Percentiles rank a stretch among this genome's conserved stretches.
These are phyloP conservation scores for Heimioporus sp. DNA, from an alignment of 768 basidiomycete species.

Conservation along the genomic window DNA sequence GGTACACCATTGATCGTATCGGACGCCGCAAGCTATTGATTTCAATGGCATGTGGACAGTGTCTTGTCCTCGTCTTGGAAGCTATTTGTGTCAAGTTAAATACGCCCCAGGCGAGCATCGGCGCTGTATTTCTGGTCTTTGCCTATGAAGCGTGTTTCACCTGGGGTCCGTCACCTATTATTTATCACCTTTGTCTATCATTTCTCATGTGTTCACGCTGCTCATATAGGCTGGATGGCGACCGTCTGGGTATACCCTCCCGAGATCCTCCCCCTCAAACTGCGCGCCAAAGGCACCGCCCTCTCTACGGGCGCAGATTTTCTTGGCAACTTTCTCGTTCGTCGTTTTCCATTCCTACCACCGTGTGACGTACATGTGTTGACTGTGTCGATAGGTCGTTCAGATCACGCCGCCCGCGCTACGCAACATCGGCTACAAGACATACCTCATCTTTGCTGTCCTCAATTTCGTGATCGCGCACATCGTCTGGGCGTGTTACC, in stretches of 20 bases:
- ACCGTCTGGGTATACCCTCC: slow-evolving; percentile 10
- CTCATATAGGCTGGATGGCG: slow-evolving; percentile 3
- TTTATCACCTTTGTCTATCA: too few species aligned
- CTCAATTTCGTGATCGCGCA: slow-evolving; percentile 3
- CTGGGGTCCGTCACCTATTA: not conserved
- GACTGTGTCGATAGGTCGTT: not conserved
- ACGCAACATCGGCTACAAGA: slow-evolving; percentile 10
- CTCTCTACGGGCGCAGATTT: slow-evolving; percentile 4
- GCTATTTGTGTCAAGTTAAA: slow-evolving; percentile 7
- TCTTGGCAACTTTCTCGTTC: slow-evolving; percentile 6
- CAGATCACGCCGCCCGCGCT: slow-evolving; percentile 9
- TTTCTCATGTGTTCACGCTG: too few species aligned
- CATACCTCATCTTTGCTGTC: slow-evolving; percentile 4
- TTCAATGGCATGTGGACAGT: slow-evolving; percentile 8
- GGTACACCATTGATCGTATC: slow-evolving; percentile 6
- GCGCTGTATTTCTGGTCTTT: slow-evolving; percentile 9
- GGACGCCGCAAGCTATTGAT: slow-evolving; percentile 10
- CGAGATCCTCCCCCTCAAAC: slow-evolving; percentile 7
- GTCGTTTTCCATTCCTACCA: not conserved
- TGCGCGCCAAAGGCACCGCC: slow-evolving; percentile 5
- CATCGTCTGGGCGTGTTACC: slow-evolving; percentile 4
- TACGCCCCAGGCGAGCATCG: not conserved
- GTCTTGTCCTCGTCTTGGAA: slow-evolving; percentile 6
- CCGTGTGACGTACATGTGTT: not conserved
- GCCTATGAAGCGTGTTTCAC: slow-evolving; percentile 8